Conservation (phyloP, 2,329 filamentous ascomycete species). For the Aspergillus sp. region DNA sequence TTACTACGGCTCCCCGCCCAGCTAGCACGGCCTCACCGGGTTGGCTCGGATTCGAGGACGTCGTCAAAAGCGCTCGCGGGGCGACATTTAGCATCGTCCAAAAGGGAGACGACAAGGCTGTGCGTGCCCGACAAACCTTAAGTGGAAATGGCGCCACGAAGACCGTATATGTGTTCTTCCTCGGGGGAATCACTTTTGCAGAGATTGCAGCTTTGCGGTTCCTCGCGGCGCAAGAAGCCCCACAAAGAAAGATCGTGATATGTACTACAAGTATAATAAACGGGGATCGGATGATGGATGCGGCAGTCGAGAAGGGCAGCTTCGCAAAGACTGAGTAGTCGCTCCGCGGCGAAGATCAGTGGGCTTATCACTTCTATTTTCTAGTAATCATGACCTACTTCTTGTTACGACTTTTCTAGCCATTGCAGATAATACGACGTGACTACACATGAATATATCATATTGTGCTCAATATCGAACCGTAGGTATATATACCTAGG, state of each 20-base stretch:
- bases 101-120: constrained; percentile 87
- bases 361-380: background rate
- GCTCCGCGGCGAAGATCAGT: background rate
- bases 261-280: constrained; percentile 89
- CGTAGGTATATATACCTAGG: background rate
- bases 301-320: constrained; percentile 70
- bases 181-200: constrained; percentile 94
- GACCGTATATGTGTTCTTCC: constrained; percentile 91
- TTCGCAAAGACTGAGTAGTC: constrained; percentile 46
- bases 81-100: constrained; percentile 90
- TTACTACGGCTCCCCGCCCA: constrained; percentile 39
- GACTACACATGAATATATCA: background rate
- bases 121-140: constrained; percentile 79
- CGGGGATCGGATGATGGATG: constrained; percentile 84
- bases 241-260: constrained; percentile 79
- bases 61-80: constrained; percentile 81
- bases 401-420: constrained; percentile 5
- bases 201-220: constrained; percentile 94
- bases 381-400: background rate
- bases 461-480: background rate
- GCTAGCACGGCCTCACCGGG: constrained; percentile 66
- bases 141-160: constrained; percentile 74
- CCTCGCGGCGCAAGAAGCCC: constrained; percentile 79
- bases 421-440: background rate
- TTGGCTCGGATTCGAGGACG: constrained; percentile 92